These are phyloP conservation scores for Isochrysis galbana DNA, from an alignment of 78 protist genomes.

Conservation along the genomic window DNA sequence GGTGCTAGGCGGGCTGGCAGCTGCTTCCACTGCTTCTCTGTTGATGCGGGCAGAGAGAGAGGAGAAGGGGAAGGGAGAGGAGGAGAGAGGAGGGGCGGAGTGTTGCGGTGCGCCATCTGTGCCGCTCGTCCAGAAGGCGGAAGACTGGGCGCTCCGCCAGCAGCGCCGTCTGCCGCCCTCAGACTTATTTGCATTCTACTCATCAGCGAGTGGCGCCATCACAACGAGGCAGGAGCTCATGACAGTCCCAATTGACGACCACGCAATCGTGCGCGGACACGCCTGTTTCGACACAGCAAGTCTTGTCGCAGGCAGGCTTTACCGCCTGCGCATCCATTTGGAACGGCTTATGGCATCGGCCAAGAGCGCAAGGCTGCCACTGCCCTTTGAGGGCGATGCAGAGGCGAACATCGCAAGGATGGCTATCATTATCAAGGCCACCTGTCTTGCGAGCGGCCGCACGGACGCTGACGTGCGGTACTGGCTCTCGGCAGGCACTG, in stretches of 20 bases:
- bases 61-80: no score
- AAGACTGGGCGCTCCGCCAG: no score
- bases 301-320: neutral
- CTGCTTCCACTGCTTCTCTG: no score
- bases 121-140: no score
- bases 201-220: neutral
- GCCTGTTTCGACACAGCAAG: constrained; percentile 45
- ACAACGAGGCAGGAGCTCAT: constrained; percentile 10
- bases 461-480: neutral
- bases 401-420: neutral
- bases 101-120: no score
- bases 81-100: no score
- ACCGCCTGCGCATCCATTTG: constrained; percentile 28
- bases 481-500: constrained; percentile 33
- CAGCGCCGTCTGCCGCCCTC: no score
- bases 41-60: no score
- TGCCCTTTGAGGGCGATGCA: neutral
- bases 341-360: constrained; percentile 34
- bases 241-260: constrained; percentile 47
- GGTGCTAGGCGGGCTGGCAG: no score
- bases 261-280: constrained; percentile 26
- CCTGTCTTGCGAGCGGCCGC: neutral
- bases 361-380: neutral
- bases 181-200: neutral
- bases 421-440: neutral